Percentiles rank a stretch among this genome's conserved stretches.
Evolutionary conservation across 768 basidiomycete genomes (phyloP).

Genomic region (Stropharia rugosoannulata): DNA sequence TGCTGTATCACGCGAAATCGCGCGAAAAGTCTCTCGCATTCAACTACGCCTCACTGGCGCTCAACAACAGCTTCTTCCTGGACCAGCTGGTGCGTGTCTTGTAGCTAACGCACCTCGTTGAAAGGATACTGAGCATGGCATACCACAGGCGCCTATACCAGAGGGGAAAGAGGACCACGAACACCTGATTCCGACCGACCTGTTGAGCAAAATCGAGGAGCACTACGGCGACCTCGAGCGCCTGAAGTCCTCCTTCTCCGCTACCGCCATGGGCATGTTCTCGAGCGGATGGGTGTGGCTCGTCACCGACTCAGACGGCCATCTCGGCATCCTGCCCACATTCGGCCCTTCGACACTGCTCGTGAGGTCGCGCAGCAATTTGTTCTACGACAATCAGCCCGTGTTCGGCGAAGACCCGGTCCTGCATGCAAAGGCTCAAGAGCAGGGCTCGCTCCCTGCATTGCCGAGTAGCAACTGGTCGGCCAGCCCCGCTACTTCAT

Average conservation of each 20-base stretch:
- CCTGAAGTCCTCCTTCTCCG: slow-evolving; percentile 74
- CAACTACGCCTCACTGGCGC: slow-evolving; percentile 87
- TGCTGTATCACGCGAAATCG: slow-evolving; percentile 62
- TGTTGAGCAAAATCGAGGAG: slow-evolving; percentile 34
- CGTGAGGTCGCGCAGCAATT: slow-evolving; percentile 52
- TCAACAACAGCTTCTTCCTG: slow-evolving; percentile 97
- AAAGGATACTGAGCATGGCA: slow-evolving; percentile 3
- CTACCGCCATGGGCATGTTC: slow-evolving; percentile 76
- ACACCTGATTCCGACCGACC: slow-evolving; percentile 29
- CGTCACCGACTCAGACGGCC: slow-evolving; percentile 63
- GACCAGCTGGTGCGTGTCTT: slow-evolving; percentile 61
- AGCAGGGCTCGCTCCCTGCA: too few relatives aligned
- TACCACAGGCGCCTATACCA: slow-evolving; percentile 35
- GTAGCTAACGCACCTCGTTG: not conserved
- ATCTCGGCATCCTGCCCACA: slow-evolving; percentile 75
- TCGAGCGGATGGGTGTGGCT: slow-evolving; percentile 87
- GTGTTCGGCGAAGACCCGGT: slow-evolving; percentile 18
- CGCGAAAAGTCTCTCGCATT: slow-evolving; percentile 69
- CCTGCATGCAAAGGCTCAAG: slow-evolving; percentile 14
- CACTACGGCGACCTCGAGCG: slow-evolving; percentile 65
- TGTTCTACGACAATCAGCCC: slow-evolving; percentile 17
- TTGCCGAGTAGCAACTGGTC: not conserved
- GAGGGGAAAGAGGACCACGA: slow-evolving; percentile 34
- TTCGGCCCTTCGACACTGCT: slow-evolving; percentile 90
- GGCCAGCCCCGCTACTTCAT: not conserved